phyloP scores from a whole-genome alignment of 78 protist genomes.

The Polysphondylium violaceum region DNA sequence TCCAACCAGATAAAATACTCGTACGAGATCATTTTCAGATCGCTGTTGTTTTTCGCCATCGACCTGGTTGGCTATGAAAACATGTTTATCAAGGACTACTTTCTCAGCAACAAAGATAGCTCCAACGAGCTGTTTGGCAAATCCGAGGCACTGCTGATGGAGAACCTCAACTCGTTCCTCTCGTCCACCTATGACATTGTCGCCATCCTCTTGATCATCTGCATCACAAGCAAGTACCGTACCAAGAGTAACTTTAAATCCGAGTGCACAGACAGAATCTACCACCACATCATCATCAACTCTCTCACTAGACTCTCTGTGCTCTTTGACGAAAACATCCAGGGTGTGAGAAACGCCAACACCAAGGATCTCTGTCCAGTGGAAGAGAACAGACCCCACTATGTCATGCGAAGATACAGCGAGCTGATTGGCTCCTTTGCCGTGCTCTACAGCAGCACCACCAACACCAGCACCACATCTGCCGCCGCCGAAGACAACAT shows the following conservation, averaged over 20 bases:
- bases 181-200: conserved; percentile 51
- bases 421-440: conserved; percentile 69
- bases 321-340: conserved; percentile 29
- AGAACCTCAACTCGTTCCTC: conserved; percentile 31
- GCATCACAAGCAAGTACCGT: conserved; percentile 36
- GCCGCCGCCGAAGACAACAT: neutral
- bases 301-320: neutral
- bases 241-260: neutral
- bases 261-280: conserved; percentile 38
- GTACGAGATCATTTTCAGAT: conserved; percentile 52
- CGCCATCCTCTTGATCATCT: conserved; percentile 23
- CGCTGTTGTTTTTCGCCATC: conserved; percentile 28
- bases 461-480: neutral
- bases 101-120: conserved; percentile 16
- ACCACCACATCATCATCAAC: neutral
- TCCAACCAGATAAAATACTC: conserved; percentile 39
- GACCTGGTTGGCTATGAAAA: conserved; percentile 47
- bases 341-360: conserved; percentile 38
- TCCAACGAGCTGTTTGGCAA: conserved; percentile 17
- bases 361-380: conserved; percentile 37
- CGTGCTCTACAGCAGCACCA: neutral
- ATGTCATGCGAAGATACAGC: conserved; percentile 46
- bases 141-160: conserved; percentile 33
- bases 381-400: conserved; percentile 73
- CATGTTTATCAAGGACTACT: conserved; percentile 54